Evolutionary conservation across 768 basidiomycete species (phyloP), one percentile per base, ranked within the genome.

Genomic region (Hemileccinum impolitum): DNA sequence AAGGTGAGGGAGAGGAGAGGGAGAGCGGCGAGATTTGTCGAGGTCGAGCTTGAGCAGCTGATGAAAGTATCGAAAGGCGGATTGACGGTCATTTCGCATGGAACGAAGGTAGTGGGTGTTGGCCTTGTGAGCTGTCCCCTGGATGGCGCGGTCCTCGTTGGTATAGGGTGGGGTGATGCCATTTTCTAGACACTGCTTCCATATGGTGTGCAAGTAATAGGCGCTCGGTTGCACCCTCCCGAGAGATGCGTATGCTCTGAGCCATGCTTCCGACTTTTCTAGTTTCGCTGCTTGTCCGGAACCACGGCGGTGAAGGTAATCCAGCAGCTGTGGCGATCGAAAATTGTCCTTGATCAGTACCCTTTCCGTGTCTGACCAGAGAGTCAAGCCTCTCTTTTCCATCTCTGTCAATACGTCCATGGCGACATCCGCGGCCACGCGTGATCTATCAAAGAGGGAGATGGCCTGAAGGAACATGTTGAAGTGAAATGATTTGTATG

Each of bases 401-500:
- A 84, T 81, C 10, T 73, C 64, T 18, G 61, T 60, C 35, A 84
- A 60, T 4, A 84, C 26, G 2, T 66, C 52, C 1, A 80, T 55
- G 0, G 73, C 72, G 17, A 70, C 64, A 12, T 70, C 63, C 2
- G 77, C 70, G 2, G 63, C 69, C 7, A 75, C 69, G 0, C 63
- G 59, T 1, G 77, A 75, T 14, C 68, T 62, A 4, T 70, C 67
- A 13, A 74, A 72, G 41, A 71, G 65, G 0, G 81, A 71, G 21
- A 84, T 63, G 5, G 79, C 75, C 43, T 73, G 72, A 17, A 84
- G 73, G 41, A 84, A 64, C 43, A 75, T 69, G 55, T 84, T 84
- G 68, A 77, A 82, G 48, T 71, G 43, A 35, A 66, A 59, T 30
- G 73, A 48, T 14, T 61, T 57, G 39, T 53, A 21, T 9, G 43